A percentile compares a stretch with the other conserved stretches of the same genome.
Evolutionary conservation across 768 basidiomycete genomes (phyloP).

Genomic region (Boletus patriciae): DNA sequence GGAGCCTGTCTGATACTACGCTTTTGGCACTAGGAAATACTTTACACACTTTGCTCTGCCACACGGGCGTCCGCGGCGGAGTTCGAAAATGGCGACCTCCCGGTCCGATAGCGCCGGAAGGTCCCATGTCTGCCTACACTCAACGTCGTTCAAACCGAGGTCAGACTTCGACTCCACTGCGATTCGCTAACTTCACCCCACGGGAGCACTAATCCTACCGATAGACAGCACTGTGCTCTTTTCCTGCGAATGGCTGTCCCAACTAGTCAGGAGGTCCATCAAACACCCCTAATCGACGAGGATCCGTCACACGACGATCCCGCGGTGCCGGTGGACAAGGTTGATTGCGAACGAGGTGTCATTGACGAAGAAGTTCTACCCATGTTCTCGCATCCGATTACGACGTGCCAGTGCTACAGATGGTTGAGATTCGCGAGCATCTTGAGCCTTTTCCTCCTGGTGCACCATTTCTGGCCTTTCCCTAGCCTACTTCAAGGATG

Average conservation of each 20-base stretch:
- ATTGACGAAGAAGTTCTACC: not conserved
- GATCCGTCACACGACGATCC: not conserved
- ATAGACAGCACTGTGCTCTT: slow-evolving; percentile 9
- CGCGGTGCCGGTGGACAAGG: not conserved
- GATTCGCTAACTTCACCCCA: no score
- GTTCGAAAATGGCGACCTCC: no score
- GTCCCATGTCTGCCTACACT: no score
- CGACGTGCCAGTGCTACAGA: no score
- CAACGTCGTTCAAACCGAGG: no score
- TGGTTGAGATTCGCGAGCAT: slow-evolving; percentile 2
- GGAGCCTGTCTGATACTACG: no score
- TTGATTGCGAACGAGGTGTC: slow-evolving; percentile 15
- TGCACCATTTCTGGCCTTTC: slow-evolving; percentile 5
- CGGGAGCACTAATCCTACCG: not conserved
- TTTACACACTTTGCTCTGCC: no score
- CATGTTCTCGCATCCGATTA: not conserved
- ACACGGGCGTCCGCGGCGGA: no score
- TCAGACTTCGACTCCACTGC: no score
- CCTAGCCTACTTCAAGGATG: not conserved
- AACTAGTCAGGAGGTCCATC: not conserved
- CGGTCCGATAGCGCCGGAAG: no score
- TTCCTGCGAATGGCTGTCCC: slow-evolving; percentile 2
- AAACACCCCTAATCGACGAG: slow-evolving; percentile 2
- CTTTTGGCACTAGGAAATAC: no score
- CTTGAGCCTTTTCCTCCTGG: slow-evolving; percentile 11